Evolutionary conservation across 805 yeast genomes (phyloP).

Genomic region (Sungouiella blattae): DNA sequence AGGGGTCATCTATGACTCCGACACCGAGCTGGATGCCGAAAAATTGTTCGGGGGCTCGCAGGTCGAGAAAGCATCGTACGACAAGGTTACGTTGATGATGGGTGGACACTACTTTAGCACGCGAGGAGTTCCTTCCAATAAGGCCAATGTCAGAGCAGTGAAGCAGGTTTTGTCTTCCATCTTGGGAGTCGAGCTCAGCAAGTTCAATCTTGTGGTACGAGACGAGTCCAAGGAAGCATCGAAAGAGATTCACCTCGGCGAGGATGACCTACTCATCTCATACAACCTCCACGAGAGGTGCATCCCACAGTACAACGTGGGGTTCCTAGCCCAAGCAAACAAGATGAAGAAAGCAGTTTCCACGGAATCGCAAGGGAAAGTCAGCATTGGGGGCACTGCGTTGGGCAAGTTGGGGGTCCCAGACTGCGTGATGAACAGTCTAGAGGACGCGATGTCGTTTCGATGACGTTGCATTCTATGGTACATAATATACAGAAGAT

Average conservation of each 20-base stretch:
- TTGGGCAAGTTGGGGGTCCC: slow-evolving; percentile 80
- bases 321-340: slow-evolving; percentile 48
- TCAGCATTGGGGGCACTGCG: slow-evolving; percentile 77
- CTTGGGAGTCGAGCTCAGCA: slow-evolving; percentile 20
- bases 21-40: slow-evolving; percentile 55
- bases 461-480: slow-evolving; percentile 1
- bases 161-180: slow-evolving; percentile 23
- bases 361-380: slow-evolving; percentile 26
- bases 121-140: slow-evolving; percentile 28
- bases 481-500: background rate
- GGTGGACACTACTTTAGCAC: slow-evolving; percentile 66
- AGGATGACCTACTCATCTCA: slow-evolving; percentile 29
- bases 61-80: slow-evolving; percentile 34
- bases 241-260: slow-evolving; percentile 12
- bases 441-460: slow-evolving; percentile 46
- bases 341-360: slow-evolving; percentile 30
- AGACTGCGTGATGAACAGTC: slow-evolving; percentile 68
- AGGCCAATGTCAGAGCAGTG: slow-evolving; percentile 23
- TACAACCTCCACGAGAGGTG: slow-evolving; percentile 43
- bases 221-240: slow-evolving; percentile 20
- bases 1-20: slow-evolving; percentile 91
- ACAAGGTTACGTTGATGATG: slow-evolving; percentile 83
- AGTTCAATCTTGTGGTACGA: slow-evolving; percentile 22
- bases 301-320: slow-evolving; percentile 78
- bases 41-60: slow-evolving; percentile 14